Percentiles rank a stretch among this genome's conserved stretches.
phyloP scores from a whole-genome alignment of 345 rosid species.

The Pelargonium nanum region DNA sequence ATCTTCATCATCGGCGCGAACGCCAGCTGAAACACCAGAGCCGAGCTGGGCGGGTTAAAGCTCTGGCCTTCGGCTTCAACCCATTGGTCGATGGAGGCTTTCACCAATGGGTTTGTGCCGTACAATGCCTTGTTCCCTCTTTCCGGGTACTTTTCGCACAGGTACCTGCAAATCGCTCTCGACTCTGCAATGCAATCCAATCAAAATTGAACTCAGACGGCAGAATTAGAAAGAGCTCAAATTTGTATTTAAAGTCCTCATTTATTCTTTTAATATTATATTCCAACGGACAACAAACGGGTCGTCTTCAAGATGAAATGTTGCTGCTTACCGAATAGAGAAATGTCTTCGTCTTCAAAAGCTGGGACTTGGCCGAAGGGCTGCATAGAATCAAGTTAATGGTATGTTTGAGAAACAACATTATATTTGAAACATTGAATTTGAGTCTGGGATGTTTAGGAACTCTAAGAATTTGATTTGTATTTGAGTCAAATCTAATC shows the following conservation, averaged over 20 bases:
- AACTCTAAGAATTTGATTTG: not conserved
- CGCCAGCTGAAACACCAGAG: slow-evolving; percentile 50
- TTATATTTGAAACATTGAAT: too few relatives aligned
- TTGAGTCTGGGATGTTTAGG: too few relatives aligned
- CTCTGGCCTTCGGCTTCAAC: slow-evolving; percentile 58
- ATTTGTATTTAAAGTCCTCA: too few relatives aligned
- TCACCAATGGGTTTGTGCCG: slow-evolving; percentile 40
- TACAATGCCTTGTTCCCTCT: slow-evolving; percentile 44
- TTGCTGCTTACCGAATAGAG: slow-evolving; percentile 51
- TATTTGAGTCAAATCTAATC: too few relatives aligned
- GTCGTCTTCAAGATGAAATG: not conserved
- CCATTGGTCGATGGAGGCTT: slow-evolving; percentile 81
- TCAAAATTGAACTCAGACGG: not conserved
- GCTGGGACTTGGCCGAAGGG: slow-evolving; percentile 82
- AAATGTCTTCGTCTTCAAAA: slow-evolving; percentile 43
- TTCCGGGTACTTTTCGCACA: slow-evolving; percentile 41
- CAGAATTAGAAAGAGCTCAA: too few relatives aligned
- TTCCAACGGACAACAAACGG: too few relatives aligned
- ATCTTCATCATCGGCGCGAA: slow-evolving; percentile 47
- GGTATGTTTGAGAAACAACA: not conserved
- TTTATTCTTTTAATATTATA: too few relatives aligned
- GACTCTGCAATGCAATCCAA: slow-evolving; percentile 25
- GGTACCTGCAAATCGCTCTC: slow-evolving; percentile 50
- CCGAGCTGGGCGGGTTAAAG: slow-evolving; percentile 43
- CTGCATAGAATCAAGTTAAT: slow-evolving; percentile 8